phyloP scores from a whole-genome alignment of 2,329 filamentous ascomycete genomes.

The Colletotrichum echinochloae region DNA sequence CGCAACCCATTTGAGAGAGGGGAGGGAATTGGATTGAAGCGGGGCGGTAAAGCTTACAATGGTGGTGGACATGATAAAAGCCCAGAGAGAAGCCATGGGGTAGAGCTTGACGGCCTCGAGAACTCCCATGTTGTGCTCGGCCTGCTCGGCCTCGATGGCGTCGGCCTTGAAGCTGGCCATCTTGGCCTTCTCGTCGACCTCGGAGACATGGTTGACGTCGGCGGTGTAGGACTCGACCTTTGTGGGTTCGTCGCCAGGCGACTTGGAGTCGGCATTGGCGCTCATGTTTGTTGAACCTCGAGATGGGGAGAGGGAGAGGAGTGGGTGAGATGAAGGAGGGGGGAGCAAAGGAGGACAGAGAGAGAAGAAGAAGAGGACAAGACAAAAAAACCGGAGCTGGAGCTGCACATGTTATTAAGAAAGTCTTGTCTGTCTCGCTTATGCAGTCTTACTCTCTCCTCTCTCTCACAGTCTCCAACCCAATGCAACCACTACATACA shows the following conservation, averaged over 20 bases:
- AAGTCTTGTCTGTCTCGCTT: constrained; percentile 19
- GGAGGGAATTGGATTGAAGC: too few species aligned
- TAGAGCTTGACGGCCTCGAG: constrained; percentile 50
- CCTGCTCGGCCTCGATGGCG: constrained; percentile 68
- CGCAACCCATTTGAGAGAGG: constrained; percentile 1
- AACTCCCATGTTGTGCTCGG: constrained; percentile 51
- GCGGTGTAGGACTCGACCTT: constrained; percentile 31
- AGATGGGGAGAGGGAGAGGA: neutral
- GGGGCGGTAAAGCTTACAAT: constrained; percentile 51
- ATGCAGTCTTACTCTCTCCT: neutral
- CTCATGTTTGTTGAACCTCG: constrained; percentile 20
- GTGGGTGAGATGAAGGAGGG: neutral
- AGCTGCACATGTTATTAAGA: constrained; percentile 25
- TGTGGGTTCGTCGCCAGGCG: constrained; percentile 26
- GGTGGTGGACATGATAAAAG: constrained; percentile 54
- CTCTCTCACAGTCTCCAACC: neutral
- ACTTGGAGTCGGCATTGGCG: constrained; percentile 27
- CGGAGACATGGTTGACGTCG: constrained; percentile 23
- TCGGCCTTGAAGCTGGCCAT: constrained; percentile 60
- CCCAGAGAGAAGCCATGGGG: constrained; percentile 54
- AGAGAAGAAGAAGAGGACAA: neutral
- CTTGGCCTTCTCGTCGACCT: constrained; percentile 52
- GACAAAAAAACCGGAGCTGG: neutral
- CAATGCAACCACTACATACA: constrained; percentile 16
- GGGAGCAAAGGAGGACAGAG: neutral